phyloP scores from a whole-genome alignment of 1,284 basidiomycete genomes.

The Prillingera fragicola region DNA sequence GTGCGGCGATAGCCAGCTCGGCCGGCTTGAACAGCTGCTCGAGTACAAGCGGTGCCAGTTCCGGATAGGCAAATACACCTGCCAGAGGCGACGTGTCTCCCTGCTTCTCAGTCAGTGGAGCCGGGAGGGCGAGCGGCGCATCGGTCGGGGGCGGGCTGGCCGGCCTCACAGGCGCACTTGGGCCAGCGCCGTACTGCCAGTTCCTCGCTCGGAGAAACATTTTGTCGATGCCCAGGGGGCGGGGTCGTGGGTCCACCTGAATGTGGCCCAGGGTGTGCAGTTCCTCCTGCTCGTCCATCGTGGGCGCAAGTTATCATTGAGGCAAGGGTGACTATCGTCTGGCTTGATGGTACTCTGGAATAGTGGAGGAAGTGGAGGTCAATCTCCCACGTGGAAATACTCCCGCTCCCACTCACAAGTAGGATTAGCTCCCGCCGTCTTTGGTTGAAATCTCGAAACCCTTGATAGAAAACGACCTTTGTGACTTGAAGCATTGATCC shows the following conservation, averaged over 20 bases:
- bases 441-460: neutral
- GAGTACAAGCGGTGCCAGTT: constrained; percentile 35
- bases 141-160: constrained; percentile 23
- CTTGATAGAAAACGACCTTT: too few species aligned
- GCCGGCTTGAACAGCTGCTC: constrained; percentile 31
- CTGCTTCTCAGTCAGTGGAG: constrained; percentile 5
- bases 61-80: constrained; percentile 31
- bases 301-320: neutral
- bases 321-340: too few species aligned
- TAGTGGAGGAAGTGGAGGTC: constrained; percentile 1
- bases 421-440: neutral
- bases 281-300: constrained; percentile 4
- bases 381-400: neutral
- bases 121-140: constrained; percentile 26
- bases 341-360: too few species aligned
- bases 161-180: constrained; percentile 16
- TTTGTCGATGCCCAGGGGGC: constrained; percentile 33
- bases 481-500: too few species aligned
- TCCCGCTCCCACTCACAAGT: constrained; percentile 2
- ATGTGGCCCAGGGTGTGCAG: constrained; percentile 26
- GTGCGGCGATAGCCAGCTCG: constrained; percentile 30
- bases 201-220: constrained; percentile 29
- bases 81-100: constrained; percentile 23
- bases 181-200: constrained; percentile 19
- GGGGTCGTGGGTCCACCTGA: constrained; percentile 23